Base-by-base conservation (phyloP, 73 alveolate species). In the Breviolum minutum region DNA sequence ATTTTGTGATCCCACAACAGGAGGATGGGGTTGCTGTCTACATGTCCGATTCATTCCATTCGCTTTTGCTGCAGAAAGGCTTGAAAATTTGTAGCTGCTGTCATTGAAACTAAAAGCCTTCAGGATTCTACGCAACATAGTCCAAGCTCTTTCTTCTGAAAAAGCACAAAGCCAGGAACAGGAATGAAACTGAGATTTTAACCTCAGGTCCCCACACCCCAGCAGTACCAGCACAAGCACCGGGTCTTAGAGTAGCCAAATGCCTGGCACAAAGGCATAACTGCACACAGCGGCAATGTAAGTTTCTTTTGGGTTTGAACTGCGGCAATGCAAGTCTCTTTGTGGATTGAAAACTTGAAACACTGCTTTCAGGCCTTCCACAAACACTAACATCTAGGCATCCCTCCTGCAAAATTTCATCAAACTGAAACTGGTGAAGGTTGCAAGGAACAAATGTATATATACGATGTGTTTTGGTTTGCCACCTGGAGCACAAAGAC, bases 401-500 rank as follows among this genome's bases (percentile, higher is more conserved):
- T 24, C 95, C 95, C 95, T 88, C 86, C 95, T 87, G 84, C 63
- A 80, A 19, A 29, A 29, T 61, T 13, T 20, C 89, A 30, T 80
- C 24, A 13, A 80, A 80, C n/a, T n/a, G 82, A 71, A 29, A 29
- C 62, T 13, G n/a, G 16, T 13, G 16, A 8, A 6, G 86, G 14
- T 20, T 26, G 32, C 83, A 62, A 8, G 32, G 24, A 17, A 9
- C 27, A 24, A 30, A 19, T 22, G 64, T 32, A 24, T 22, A 1
- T 32, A 24, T 22, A 1, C 20, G n/a, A 32, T 62, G 17, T 61
- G 79, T 40, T 40, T 40, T 40, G 3, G 54, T 3, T 40, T 40
- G 54, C n/a, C 63, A 20, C 95, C 95, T 88, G 95, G 81, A 88
- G 70, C 73, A 88, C 95, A 26, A 68, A 66, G 68, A 88, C 54